phyloP scores from a whole-genome alignment of 2,329 filamentous ascomycete genomes.

The Hypomyces perniciosus region DNA sequence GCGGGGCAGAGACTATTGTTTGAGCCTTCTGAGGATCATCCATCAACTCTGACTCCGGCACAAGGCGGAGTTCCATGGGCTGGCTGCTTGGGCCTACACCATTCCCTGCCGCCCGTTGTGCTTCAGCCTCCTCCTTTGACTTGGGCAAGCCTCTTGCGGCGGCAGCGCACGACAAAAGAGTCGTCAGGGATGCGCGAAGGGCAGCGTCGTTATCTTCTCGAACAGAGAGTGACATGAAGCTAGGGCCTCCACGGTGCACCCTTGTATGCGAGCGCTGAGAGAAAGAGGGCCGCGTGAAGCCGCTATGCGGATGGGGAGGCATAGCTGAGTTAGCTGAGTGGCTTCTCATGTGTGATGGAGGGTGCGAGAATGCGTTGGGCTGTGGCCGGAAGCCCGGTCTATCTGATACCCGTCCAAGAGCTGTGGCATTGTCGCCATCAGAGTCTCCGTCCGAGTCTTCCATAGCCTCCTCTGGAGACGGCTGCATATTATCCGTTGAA shows the following conservation, averaged over 20 bases:
- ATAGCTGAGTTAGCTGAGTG: constrained; percentile 45
- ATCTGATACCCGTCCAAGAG: constrained; percentile 59
- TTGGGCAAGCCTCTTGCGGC: constrained; percentile 80
- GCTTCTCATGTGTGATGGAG: constrained; percentile 51
- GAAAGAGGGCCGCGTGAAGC: constrained; percentile 45
- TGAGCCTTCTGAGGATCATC: constrained; percentile 24
- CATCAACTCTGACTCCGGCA: constrained; percentile 56
- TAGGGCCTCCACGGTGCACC: constrained; percentile 39
- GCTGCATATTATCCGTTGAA: constrained; percentile 48
- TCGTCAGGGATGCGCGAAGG: constrained; percentile 86
- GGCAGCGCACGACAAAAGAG: constrained; percentile 87
- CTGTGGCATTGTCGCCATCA: constrained; percentile 73
- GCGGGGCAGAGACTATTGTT: constrained; percentile 15
- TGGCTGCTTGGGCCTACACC: constrained; percentile 43
- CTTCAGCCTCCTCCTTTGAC: constrained; percentile 41
- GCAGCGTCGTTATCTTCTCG: constrained; percentile 91
- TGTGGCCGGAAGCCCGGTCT: constrained; percentile 68
- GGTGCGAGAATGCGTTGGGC: constrained; percentile 88
- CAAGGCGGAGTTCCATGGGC: constrained; percentile 53
- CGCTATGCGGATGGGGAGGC: constrained; percentile 44
- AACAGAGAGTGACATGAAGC: constrained; percentile 66
- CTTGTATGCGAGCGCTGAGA: constrained; percentile 43
- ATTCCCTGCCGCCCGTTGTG: constrained; percentile 26
- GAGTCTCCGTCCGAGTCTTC: constrained; percentile 36
- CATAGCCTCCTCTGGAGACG: constrained; percentile 33